These are phyloP conservation scores for Lasiodiplodia sp. DNA, from an alignment of 2,329 filamentous ascomycete species.

Conservation along the genomic window DNA sequence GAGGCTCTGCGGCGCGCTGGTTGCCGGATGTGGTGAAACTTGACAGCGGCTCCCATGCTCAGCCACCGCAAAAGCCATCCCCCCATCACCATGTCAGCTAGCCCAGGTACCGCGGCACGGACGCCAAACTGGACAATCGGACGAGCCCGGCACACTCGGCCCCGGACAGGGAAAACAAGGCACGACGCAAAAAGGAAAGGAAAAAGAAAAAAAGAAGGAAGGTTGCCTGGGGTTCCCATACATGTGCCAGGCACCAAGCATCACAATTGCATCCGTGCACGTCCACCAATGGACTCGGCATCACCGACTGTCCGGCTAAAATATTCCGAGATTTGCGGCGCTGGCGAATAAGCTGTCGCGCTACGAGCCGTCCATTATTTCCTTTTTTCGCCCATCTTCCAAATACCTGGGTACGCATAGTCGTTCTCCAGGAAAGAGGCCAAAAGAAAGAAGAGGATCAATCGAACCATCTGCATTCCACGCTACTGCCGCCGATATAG, in stretches of 20 bases:
- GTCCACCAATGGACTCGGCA: background rate
- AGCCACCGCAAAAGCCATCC: slow-evolving; percentile 17
- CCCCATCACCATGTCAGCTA: background rate
- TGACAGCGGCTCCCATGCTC: background rate
- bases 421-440: too few species aligned
- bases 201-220: background rate
- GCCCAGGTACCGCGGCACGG: background rate
- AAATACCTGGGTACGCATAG: background rate
- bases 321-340: background rate
- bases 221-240: background rate
- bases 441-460: background rate
- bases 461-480: background rate
- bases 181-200: background rate
- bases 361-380: background rate
- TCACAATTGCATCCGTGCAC: too few species aligned
- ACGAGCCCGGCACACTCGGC: background rate
- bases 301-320: background rate
- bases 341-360: background rate
- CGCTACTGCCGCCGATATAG: background rate
- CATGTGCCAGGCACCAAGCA: too few species aligned
- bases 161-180: background rate
- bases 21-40: slow-evolving; percentile 15
- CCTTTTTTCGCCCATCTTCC: background rate
- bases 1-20: background rate
- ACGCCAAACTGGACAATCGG: background rate